Base-by-base conservation (phyloP, 2,329 filamentous ascomycete species). In the Nemania sp. region DNA sequence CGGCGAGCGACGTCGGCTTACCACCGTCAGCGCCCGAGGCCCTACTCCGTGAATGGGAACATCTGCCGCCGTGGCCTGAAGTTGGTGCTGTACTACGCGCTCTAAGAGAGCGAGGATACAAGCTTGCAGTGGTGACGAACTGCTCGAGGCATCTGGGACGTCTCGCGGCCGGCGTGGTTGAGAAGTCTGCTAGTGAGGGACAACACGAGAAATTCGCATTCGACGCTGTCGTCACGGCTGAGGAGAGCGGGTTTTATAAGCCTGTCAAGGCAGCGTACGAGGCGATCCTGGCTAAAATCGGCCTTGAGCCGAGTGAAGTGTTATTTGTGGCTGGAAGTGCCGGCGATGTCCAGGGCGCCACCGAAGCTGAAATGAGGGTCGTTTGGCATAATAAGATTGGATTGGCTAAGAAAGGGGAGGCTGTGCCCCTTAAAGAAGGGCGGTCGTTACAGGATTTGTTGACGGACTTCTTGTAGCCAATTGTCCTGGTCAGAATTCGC, bases 281-380 rank as follows among this genome's bases (percentile, higher is more conserved):
- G 47, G 65, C 61, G 18, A 53, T 68, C 10, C 27, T 70, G 11
- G 5, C 29, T 27, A 18, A 5, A 4, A 20, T 70, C 2, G 43
- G 27, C 8, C 47, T 67, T 5, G 29, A 53, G 11, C 15, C 60
- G 10, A 8, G 51, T 7, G 68, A 70, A 1, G 65, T 57, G 43
- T 43, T 70, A 10, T 70, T 70, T 15, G 68, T 70, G 51, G 64
- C 65, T n/a, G 68, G 68, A 1, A 70, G 68, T 22, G 61, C 68
- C 22, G 68, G 65, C 2, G 68, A 70, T 5, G 65, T 70, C 1
- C 64, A 70, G 43, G 68, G 64, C 13, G 65, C 68, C 2, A 62
- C 62, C 0, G 45, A 62, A 35, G 64, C 58, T 8, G 65, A 61
- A 2, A 62, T 68, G 64, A 65, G 55, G 53, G 65, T 68, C 24